phyloP scores from a whole-genome alignment of 1,139 yeast species.

The Geotrichum restrictum region DNA sequence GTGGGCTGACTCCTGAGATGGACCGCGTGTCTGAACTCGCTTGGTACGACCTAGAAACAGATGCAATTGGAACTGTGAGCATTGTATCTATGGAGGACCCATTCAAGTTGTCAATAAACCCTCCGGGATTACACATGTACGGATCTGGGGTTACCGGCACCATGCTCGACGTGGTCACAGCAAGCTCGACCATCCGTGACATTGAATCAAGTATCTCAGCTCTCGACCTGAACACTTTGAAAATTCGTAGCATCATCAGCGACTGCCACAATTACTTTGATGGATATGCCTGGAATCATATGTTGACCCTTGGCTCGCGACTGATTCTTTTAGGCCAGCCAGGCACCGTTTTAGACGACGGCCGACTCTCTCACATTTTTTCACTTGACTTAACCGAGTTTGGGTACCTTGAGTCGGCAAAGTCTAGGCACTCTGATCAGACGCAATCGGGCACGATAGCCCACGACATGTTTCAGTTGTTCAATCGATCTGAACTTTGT shows the following conservation, averaged over 20 bases:
- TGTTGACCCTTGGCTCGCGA: slow-evolving; percentile 39
- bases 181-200: slow-evolving; percentile 31
- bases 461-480: slow-evolving; percentile 35
- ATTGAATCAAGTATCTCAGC: slow-evolving; percentile 40
- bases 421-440: slow-evolving; percentile 3
- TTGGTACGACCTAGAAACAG: slow-evolving; percentile 49
- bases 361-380: slow-evolving; percentile 30
- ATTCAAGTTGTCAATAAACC: slow-evolving; percentile 14
- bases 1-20: slow-evolving; percentile 57
- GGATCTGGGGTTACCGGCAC: slow-evolving; percentile 29
- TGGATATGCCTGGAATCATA: slow-evolving; percentile 46
- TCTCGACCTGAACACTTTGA: slow-evolving; percentile 38
- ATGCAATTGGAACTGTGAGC: slow-evolving; percentile 45
- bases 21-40: slow-evolving; percentile 47
- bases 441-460: slow-evolving; percentile 27
- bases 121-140: slow-evolving; percentile 30
- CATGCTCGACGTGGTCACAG: slow-evolving; percentile 32
- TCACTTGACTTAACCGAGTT: slow-evolving; percentile 38
- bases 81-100: slow-evolving; percentile 25
- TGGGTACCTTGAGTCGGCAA: slow-evolving; percentile 27
- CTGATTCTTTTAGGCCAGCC: slow-evolving; percentile 45
- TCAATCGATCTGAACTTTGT: slow-evolving; percentile 41
- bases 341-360: slow-evolving; percentile 19
- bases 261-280: slow-evolving; percentile 36
- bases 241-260: slow-evolving; percentile 39